Evolutionary conservation across 371 early-diverging fungal genomes (phyloP).

Genomic region (Lichtheimia corymbifera): DNA sequence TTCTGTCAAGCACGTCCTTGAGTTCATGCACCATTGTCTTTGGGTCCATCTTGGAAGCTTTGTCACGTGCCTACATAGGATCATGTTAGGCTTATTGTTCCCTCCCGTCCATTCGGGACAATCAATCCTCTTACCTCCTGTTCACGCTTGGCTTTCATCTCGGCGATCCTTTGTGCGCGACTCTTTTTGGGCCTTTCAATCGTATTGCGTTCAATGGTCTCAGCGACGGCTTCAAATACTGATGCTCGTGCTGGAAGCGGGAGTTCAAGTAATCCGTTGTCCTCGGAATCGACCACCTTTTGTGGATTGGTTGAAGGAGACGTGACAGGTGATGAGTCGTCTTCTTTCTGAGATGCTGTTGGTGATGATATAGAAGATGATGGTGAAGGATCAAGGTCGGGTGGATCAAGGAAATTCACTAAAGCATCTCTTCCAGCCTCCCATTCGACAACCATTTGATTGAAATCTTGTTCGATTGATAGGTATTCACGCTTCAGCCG

Average conservation of each 20-base stretch:
- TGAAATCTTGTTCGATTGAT: conserved; percentile 39
- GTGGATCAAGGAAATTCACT: conserved; percentile 28
- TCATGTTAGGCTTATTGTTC: neutral
- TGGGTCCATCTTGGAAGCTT: conserved; percentile 33
- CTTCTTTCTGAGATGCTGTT: conserved; percentile 11
- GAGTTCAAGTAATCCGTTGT: conserved; percentile 35
- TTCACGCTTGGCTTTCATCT: conserved; percentile 51
- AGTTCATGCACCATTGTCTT: conserved; percentile 66
- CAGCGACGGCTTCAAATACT: conserved; percentile 48
- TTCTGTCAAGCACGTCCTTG: conserved; percentile 59
- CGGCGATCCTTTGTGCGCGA: conserved; percentile 61
- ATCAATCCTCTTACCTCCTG: conserved; percentile 40
- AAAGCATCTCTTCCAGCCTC: conserved; percentile 40
- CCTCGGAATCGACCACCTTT: conserved; percentile 33
- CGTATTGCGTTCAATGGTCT: conserved; percentile 33
- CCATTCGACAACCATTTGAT: conserved; percentile 43
- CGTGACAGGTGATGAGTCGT: conserved; percentile 15
- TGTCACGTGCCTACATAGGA: conserved; percentile 29
- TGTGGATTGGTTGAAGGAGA: conserved; percentile 20
- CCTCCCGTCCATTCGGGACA: neutral
- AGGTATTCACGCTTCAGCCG: conserved; percentile 35
- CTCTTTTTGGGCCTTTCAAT: conserved; percentile 43
- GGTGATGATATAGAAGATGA: conserved; percentile 12
- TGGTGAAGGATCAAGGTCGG: conserved; percentile 19
- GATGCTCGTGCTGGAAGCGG: conserved; percentile 45